Evolutionary conservation across 2,329 filamentous ascomycete species (phyloP), one percentile per base, ranked within the genome.

Genomic region (Aspergillus sp.): DNA sequence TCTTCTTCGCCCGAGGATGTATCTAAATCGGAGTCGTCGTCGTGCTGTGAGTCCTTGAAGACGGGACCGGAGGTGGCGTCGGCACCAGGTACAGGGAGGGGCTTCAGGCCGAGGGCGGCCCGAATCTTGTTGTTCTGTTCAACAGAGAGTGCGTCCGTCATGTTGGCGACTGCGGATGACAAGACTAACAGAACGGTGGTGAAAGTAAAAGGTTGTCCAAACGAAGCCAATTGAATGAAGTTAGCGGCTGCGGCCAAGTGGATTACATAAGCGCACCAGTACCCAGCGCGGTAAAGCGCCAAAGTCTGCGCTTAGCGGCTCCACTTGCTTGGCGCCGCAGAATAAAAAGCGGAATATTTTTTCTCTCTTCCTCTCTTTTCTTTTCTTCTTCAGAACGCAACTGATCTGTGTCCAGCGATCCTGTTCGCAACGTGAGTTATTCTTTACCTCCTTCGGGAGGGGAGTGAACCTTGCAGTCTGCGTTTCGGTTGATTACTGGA

Each of bases 121-220:
- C 91, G 88, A 61, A 96, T 85, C 63, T 90, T 86, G 73, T 97
- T 97, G 55, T 88, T 88, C 76, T 96, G 89, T 69, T 94, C 87
- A 63, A 97, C 90, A 29, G 86, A 84, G 40, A 87, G 80, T 58
- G 82, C 64, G 62, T 74, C 72, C 50, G 73, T 63, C 71, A 74
- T 75, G 30, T 52, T 68, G 57, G 51, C 30, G 49, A 19, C 8
- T 35, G 41, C 34, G 43, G 40, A 35, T 26, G 36, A 43, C 40
- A 41, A 30, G 35, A 34, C 8, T 35, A n/a, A 26, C 12, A 19
- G 29, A 27, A n/a, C 28, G 27, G n/a, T 38, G 6, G n/a, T 38
- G 6, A 40, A 9, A 36, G 29, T 12, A 34, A 12, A 35, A 12
- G 19, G 41, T 29, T 7, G 12, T 32, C 7, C 3, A 7, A 42